Base-by-base conservation (phyloP, 805 yeast species). In the Lachancea waltii region DNA sequence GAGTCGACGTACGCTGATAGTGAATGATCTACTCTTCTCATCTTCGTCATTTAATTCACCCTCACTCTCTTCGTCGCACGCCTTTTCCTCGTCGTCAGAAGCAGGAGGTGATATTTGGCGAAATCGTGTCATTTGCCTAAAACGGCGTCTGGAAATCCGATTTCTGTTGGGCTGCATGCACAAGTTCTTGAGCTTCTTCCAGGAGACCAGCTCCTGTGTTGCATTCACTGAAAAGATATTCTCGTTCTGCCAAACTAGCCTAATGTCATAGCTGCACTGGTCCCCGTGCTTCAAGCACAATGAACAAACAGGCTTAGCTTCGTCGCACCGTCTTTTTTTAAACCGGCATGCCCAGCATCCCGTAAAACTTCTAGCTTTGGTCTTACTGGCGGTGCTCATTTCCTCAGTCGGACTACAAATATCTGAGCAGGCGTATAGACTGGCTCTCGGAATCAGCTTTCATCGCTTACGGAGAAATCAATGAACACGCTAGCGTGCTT, bases 301-400 rank as follows among this genome's bases (percentile, higher is more conserved):
- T 1, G 60, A 46, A 31, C 62, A 59, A n/a, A 42, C 25, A 2
- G 62, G 62, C 40, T 46, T 55, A 4, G 28, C 26, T 33, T 53
- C 53, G 38, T 59, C 60, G 43, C 64, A 59, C 33, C 54, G 51
- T 14, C 58, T 46, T 34, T 59, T 59, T 38, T 58, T 58, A 16
- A 54, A 49, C 28, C 62, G 41, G 30, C 64, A 59, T 5, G 60
- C 56, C 64, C 64, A 59, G 39, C 64, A 59, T 5, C 62, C 62
- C 5, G 58, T 57, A 18, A 59, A 59, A 1, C 56, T 54, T 41
- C 64, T 51, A 8, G 51, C 53, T 31, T 44, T 46, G 28, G 43
- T 34, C 36, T 24, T 35, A 23, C 17, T 36, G 14, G 13, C 14
- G 3, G 20, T 5, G 25, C 26, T 17, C 10, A n/a, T 20, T 24